Evolutionary conservation across 257 asterid genomes (phyloP).

Genomic region (Nicotiana attenuata): DNA sequence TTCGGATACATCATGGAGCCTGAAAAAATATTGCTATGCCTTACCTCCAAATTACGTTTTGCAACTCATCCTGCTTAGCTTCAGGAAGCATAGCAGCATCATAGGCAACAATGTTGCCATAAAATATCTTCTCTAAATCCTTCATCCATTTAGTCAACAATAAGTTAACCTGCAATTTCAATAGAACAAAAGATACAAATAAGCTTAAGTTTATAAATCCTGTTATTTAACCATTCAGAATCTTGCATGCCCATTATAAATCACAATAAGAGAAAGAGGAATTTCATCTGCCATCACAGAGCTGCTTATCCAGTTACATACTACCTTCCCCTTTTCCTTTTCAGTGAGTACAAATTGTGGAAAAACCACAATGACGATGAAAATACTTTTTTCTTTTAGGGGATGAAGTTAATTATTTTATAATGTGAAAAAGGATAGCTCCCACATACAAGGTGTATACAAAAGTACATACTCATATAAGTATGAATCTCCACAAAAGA

Average conservation of each 20-base stretch:
- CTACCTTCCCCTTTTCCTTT: neutral
- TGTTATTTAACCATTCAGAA: neutral
- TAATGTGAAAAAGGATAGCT: neutral
- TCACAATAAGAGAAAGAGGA: neutral
- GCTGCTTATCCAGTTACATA: neutral
- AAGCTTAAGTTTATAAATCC: neutral
- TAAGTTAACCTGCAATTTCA: conserved; percentile 68
- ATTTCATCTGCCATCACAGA: neutral
- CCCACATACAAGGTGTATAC: neutral
- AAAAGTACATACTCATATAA: neutral
- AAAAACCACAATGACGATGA: neutral
- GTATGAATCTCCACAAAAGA: neutral
- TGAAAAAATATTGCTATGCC: conserved; percentile 12
- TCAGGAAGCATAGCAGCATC: conserved; percentile 72
- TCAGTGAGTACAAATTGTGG: neutral
- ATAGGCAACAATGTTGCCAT: conserved; percentile 83
- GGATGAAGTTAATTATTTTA: neutral
- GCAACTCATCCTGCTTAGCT: conserved; percentile 81
- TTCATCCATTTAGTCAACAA: conserved; percentile 86
- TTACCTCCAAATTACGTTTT: conserved; percentile 87
- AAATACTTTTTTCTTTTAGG: neutral
- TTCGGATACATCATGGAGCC: neutral
- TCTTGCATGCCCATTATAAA: neutral
- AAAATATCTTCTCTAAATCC: conserved; percentile 89
- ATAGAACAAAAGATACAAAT: neutral